These are phyloP conservation scores for Termitomyces sp. DNA, from an alignment of 768 basidiomycete genomes.

Conservation along the genomic window DNA sequence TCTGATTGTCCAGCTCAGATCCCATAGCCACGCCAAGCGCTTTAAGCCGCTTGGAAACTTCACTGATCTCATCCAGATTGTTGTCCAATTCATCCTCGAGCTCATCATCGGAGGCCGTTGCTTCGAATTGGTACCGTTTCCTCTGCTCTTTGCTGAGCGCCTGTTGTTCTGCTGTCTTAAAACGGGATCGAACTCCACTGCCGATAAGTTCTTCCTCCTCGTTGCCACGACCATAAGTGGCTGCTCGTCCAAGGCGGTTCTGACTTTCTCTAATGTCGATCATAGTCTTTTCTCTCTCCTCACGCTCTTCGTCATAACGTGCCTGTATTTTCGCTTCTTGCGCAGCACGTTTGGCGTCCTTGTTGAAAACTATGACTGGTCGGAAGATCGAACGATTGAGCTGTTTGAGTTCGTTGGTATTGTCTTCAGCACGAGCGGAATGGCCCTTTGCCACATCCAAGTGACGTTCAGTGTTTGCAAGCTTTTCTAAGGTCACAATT, in stretches of 20 bases:
- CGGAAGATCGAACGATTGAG: constrained; percentile 94
- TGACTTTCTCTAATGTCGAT: constrained; percentile 83
- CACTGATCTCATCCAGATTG: constrained; percentile 83
- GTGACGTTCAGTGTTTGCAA: constrained; percentile 93
- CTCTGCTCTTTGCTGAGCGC: constrained; percentile 44
- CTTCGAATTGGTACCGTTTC: constrained; percentile 88
- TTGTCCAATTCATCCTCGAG: constrained; percentile 90
- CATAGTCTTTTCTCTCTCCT: constrained; percentile 81
- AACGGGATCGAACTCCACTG: constrained; percentile 31
- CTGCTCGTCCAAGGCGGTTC: constrained; percentile 73
- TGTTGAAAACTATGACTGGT: constrained; percentile 89
- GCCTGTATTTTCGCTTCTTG: constrained; percentile 79
- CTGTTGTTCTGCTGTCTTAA: constrained; percentile 45
- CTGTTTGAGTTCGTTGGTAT: constrained; percentile 88
- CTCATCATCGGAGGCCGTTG: constrained; percentile 86
- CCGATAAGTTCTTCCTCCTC: constrained; percentile 39
- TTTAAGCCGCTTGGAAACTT: constrained; percentile 72
- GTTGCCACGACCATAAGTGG: constrained; percentile 47
- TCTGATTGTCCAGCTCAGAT: constrained; percentile 86
- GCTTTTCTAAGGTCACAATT: constrained; percentile 48
- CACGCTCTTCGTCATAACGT: constrained; percentile 83
- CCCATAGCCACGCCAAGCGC: constrained; percentile 78
- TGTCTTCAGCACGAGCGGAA: constrained; percentile 84
- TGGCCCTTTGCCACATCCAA: constrained; percentile 89
- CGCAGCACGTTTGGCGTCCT: constrained; percentile 82